Percentiles rank a stretch among this genome's conserved stretches.
Conservation (phyloP, 345 rosid genomes). For the thale cress (Arabidopsis thaliana) region DNA sequence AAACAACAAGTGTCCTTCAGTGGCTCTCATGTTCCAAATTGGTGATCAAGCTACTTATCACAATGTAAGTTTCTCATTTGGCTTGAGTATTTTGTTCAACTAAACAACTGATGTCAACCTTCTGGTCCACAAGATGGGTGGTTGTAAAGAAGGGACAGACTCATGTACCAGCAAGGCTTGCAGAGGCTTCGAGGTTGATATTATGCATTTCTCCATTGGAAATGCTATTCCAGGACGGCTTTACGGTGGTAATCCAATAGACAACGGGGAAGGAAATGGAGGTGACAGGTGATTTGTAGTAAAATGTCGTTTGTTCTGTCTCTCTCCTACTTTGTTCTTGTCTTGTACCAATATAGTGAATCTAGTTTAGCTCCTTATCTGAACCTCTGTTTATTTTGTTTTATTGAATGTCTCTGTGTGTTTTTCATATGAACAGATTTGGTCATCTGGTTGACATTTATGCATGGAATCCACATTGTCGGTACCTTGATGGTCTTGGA, state of each 20-base stretch:
- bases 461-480: constrained; percentile 96
- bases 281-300: constrained; percentile 76
- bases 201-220: constrained; percentile 99
- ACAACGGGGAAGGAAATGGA: constrained; percentile 81
- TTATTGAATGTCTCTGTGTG: neutral
- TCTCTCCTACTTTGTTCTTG: constrained; percentile 21
- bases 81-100: neutral
- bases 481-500: constrained; percentile 83
- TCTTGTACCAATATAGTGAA: constrained; percentile 17
- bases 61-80: constrained; percentile 53
- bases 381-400: constrained; percentile 7
- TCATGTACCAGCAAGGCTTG: constrained; percentile 88
- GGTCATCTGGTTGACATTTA: constrained; percentile 90
- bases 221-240: constrained; percentile 97
- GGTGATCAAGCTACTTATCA: constrained; percentile 90
- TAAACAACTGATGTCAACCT: constrained; percentile 27
- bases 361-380: constrained; percentile 8
- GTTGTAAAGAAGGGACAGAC: constrained; percentile 66
- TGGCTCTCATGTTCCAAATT: constrained; percentile 92
- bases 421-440: constrained; percentile 55
- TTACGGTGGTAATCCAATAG: constrained; percentile 86
- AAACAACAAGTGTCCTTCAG: constrained; percentile 79
- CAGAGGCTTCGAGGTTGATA: constrained; percentile 96
- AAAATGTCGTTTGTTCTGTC: constrained; percentile 24
- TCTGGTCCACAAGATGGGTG: constrained; percentile 79